A percentile compares a stretch with the other conserved stretches of the same genome.
These are phyloP conservation scores for Dictyostelium firmibasis DNA, from an alignment of 78 protist genomes.

Conservation along the genomic window DNA sequence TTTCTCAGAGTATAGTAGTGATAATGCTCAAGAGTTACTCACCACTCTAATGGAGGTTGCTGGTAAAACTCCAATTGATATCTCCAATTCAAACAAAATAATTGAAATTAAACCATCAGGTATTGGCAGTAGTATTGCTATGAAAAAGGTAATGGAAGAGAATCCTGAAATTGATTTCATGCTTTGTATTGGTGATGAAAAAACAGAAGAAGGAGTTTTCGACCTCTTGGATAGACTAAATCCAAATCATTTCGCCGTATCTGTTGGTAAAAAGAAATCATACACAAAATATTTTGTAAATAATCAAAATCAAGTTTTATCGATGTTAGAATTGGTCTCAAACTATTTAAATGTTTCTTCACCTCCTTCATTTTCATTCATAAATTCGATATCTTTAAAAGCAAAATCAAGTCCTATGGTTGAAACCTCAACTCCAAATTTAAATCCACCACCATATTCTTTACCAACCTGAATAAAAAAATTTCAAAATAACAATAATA, in stretches of 20 bases:
- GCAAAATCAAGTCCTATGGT: background rate
- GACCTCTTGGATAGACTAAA: conserved; percentile 32
- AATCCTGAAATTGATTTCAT: conserved; percentile 48
- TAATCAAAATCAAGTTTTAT: conserved; percentile 21
- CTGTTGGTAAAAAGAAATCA: conserved; percentile 47
- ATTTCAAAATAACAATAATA: background rate
- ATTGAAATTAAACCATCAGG: conserved; percentile 73
- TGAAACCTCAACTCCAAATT: background rate
- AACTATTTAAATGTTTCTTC: background rate
- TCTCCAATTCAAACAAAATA: conserved; percentile 1
- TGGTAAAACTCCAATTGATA: conserved; percentile 52
- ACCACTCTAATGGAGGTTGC: conserved; percentile 38
- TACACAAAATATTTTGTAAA: conserved; percentile 31
- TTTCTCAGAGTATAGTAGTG: background rate
- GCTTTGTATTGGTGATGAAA: conserved; percentile 40
- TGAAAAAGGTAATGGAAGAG: conserved; percentile 37
- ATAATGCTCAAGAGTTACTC: conserved; percentile 40
- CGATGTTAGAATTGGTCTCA: conserved; percentile 15
- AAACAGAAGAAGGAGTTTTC: conserved; percentile 19
- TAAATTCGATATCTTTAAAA: background rate
- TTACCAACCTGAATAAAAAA: background rate
- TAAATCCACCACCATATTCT: background rate
- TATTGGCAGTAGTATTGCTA: conserved; percentile 18
- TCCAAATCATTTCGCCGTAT: conserved; percentile 30
- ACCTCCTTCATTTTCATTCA: background rate